These are phyloP conservation scores for Xylaria sp. DNA, from an alignment of 2,329 filamentous ascomycete species.

Conservation along the genomic window DNA sequence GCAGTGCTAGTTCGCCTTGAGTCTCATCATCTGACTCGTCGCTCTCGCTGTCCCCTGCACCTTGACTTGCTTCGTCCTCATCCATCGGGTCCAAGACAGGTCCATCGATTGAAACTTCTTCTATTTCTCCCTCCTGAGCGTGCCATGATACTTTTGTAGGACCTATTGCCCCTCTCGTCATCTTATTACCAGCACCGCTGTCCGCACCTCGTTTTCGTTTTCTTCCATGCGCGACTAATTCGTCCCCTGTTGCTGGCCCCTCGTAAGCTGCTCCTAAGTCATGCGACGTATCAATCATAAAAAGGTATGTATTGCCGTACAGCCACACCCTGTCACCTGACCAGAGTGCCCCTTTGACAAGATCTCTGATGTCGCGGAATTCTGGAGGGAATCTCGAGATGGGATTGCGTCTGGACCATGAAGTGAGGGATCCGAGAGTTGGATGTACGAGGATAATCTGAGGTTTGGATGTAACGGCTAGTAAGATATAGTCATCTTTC, in stretches of 20 bases:
- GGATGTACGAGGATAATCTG: constrained; percentile 84
- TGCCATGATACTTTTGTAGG: constrained; percentile 47
- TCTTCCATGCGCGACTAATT: constrained; percentile 50
- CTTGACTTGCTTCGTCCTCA: constrained; percentile 46
- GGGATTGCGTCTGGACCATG: constrained; percentile 88
- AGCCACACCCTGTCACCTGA: constrained; percentile 83
- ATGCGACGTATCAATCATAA: constrained; percentile 87
- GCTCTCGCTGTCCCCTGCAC: constrained; percentile 47
- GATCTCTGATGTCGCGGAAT: constrained; percentile 79
- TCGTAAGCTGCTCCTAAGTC: constrained; percentile 66
- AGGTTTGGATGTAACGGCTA: constrained; percentile 65
- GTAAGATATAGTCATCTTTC: constrained; percentile 62
- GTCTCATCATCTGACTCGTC: constrained; percentile 52
- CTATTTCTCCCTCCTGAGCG: constrained; percentile 34
- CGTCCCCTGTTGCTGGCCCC: constrained; percentile 45
- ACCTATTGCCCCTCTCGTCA: constrained; percentile 55
- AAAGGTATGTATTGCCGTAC: constrained; percentile 86
- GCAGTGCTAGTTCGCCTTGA: constrained; percentile 48
- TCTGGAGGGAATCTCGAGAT: constrained; percentile 77
- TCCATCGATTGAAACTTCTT: constrained; percentile 47
- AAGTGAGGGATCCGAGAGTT: constrained; percentile 77
- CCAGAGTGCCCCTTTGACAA: constrained; percentile 88
- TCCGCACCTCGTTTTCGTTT: constrained; percentile 67
- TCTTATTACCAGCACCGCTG: constrained; percentile 65
- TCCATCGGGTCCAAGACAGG: constrained; percentile 46